Percentiles rank a stretch among this genome's conserved stretches.
Evolutionary conservation across 164 flowering plant species (phyloP).

Genomic region (Taxillus chinensis): DNA sequence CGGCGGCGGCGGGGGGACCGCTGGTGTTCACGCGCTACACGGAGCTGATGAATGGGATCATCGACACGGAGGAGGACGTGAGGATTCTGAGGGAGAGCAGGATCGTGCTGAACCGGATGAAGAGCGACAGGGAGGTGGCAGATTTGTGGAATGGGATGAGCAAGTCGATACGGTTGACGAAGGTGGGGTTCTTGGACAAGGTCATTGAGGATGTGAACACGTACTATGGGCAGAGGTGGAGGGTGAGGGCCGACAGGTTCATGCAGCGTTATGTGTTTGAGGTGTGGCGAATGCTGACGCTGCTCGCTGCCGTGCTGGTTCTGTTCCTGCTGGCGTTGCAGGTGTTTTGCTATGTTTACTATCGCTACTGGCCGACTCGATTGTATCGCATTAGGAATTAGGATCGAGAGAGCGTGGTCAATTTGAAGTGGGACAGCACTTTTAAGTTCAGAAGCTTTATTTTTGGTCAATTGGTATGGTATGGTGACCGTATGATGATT

Average conservation of each 20-base stretch:
- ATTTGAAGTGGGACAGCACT: too few species aligned
- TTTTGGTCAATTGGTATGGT: too few species aligned
- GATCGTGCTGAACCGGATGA: not conserved
- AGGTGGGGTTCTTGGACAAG: not conserved
- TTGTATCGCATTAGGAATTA: too few species aligned
- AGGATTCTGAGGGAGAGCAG: not conserved
- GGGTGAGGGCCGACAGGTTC: not conserved
- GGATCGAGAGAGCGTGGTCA: too few species aligned
- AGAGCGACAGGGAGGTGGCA: constrained; percentile 1
- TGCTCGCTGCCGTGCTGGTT: not conserved
- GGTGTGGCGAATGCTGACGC: not conserved
- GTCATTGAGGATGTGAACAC: not conserved
- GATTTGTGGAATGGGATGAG: constrained; percentile 4
- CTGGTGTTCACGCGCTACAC: not conserved
- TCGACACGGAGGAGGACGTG: not conserved
- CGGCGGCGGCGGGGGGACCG: not conserved
- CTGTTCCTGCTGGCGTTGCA: not conserved
- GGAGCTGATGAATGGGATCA: constrained; percentile 3
- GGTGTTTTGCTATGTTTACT: not conserved
- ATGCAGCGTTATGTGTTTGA: not conserved
- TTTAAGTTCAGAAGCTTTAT: too few species aligned
- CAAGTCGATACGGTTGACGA: not conserved
- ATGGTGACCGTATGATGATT: too few species aligned
- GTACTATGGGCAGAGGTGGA: not conserved
- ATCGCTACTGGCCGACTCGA: not conserved